These are phyloP conservation scores for Backusella circina DNA, from an alignment of 192 early-diverging fungal genomes.

Conservation along the genomic window DNA sequence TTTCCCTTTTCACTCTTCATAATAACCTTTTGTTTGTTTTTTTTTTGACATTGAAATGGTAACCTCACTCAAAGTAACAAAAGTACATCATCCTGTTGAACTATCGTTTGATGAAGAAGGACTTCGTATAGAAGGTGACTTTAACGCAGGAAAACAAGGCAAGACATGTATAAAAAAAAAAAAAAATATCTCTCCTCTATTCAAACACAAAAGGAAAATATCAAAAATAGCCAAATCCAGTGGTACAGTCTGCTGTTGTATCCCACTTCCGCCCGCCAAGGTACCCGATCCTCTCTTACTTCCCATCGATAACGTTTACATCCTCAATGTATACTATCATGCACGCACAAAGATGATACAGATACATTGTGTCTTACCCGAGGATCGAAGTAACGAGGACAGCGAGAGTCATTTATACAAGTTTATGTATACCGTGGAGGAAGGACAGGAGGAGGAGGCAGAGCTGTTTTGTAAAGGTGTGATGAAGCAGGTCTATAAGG, in stretches of 20 bases:
- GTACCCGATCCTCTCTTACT: conserved; percentile 18
- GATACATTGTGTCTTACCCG: conserved; percentile 23
- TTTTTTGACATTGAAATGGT: not conserved
- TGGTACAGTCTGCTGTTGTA: conserved; percentile 17
- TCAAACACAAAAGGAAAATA: not conserved
- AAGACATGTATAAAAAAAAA: conserved; percentile 3
- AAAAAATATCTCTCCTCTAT: not conserved
- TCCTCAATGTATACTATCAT: conserved; percentile 15
- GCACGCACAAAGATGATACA: conserved; percentile 25
- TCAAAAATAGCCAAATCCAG: conserved; percentile 13
- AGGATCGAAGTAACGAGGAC: conserved; percentile 13
- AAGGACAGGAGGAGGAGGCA: conserved; percentile 3
- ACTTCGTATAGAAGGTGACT: conserved; percentile 34
- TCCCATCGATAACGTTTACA: conserved; percentile 21
- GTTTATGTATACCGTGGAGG: conserved; percentile 22
- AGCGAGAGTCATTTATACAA: conserved; percentile 20
- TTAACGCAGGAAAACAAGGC: conserved; percentile 20
- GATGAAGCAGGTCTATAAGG: conserved; percentile 23
- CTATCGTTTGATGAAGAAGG: conserved; percentile 26
- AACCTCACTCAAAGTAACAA: not conserved
- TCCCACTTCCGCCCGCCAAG: conserved; percentile 20
- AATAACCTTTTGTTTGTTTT: not conserved
- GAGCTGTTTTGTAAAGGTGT: conserved; percentile 12
- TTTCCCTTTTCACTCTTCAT: not conserved
- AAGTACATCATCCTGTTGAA: conserved; percentile 14